Base-by-base conservation (phyloP, 495 filamentous ascomycete species). In the Hyaloscypha hepaticicola region DNA sequence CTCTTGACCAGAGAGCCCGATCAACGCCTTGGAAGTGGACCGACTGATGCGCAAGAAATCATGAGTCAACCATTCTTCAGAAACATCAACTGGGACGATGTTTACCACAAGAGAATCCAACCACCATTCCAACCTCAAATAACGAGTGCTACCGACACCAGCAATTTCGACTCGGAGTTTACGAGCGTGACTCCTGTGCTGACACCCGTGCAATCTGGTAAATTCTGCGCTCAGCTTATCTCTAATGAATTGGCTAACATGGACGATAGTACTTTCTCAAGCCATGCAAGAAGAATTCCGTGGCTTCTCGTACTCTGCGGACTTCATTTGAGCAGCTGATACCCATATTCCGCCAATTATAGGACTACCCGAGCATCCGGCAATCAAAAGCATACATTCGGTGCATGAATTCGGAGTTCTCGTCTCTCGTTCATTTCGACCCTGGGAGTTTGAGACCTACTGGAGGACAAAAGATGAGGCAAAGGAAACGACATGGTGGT, bases 231-330 rank as follows among this genome's bases (percentile, higher is more conserved):
- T 33, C 52, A 60, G 31, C 68, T 29, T 66, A 72, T 61, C 55
- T 60, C 31, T 21, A 58, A 26, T 22, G 50, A 29, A 65, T 72
- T 60, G 71, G 72, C 68, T 73, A 58, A 58, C 50, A 51, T 68
- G n/a, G 65, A 9, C 25, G 66, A 38, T 71, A 97, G 95, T 99
- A 28, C 85, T 99, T 55, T 95, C 96, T 11, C 94, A 97, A 81
- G 90, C 92, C 22, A 98, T 98, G 96, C 95, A 99, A 79, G 95
- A 99, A 80, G 93, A 99, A 76, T 99, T 99, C 90, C 89, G 95
- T 53, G 95, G 95, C 67, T 99, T 99, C 82, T 98, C 96, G 14
- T 99, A 99, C 66, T 71, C 66, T n/a, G 71, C 71, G 7, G 71
- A 73, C 53, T 73, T 73, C 27, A 55, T 73, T 22, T 73, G 66